Evolutionary conservation across 164 flowering plant genomes (phyloP).

Genomic region (Cinnamomum micranthum): DNA sequence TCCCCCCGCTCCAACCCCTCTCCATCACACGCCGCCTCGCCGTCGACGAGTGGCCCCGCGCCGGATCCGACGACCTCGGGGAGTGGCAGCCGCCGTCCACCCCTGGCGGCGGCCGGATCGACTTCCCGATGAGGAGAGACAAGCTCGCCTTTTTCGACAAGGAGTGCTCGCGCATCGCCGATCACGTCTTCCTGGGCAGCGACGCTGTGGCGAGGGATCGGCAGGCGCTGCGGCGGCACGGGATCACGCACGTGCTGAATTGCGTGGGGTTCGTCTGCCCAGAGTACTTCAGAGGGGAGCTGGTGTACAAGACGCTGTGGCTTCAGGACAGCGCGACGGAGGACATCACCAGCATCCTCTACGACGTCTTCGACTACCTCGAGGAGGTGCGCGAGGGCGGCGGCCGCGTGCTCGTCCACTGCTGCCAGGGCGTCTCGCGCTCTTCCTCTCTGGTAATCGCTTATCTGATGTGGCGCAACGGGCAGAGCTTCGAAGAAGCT

Average conservation of each 20-base stretch:
- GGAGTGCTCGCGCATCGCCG: conserved; percentile 69
- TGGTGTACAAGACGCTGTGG: conserved; percentile 86
- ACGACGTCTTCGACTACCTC: conserved; percentile 84
- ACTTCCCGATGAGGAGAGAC: background rate
- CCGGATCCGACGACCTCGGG: conserved; percentile 77
- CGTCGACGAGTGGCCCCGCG: conserved; percentile 68
- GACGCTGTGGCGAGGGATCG: conserved; percentile 68
- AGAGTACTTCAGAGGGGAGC: conserved; percentile 70
- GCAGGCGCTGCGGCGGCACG: conserved; percentile 47
- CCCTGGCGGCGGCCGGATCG: conserved; percentile 42
- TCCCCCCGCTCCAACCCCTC: conserved; percentile 47
- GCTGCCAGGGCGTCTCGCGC: conserved; percentile 78
- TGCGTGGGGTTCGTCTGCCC: conserved; percentile 90
- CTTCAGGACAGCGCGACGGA: conserved; percentile 69
- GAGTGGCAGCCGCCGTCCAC: conserved; percentile 60
- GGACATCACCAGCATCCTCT: conserved; percentile 77
- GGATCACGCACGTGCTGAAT: conserved; percentile 76
- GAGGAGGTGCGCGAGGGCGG: conserved; percentile 71
- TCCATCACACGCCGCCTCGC: conserved; percentile 38
- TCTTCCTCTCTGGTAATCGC: conserved; percentile 78
- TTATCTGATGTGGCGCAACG: conserved; percentile 78
- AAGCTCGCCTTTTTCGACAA: conserved; percentile 29
- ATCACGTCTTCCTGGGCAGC: conserved; percentile 71
- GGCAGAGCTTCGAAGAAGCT: conserved; percentile 72
- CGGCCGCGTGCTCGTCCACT: conserved; percentile 80